Conservation (phyloP, 73 alveolate genomes). For the Paramecium sonneborni region DNA sequence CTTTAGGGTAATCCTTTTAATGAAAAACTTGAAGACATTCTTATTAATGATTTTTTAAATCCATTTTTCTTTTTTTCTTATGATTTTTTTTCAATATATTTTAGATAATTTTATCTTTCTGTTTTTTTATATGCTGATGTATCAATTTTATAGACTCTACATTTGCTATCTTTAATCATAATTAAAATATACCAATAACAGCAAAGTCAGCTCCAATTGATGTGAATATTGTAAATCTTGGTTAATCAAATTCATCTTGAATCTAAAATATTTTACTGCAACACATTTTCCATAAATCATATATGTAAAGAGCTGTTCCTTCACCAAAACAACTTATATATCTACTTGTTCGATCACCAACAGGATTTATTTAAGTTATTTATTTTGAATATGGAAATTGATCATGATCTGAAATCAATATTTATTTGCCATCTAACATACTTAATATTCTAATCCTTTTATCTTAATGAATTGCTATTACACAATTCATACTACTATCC, state of each 20-base stretch:
- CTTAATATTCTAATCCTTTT: conserved; percentile 12
- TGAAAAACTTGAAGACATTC: conserved; percentile 1
- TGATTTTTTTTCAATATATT: conserved; percentile 10
- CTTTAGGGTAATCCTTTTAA: conserved; percentile 42
- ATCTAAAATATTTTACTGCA: conserved; percentile 47
- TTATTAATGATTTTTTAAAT: not conserved
- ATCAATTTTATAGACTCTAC: conserved; percentile 35
- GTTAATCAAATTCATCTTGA: conserved; percentile 43
- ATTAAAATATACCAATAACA: not conserved
- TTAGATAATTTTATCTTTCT: conserved; percentile 40
- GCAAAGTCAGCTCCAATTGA: conserved; percentile 48
- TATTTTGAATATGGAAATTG: conserved; percentile 30
- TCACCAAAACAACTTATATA: conserved; percentile 39
- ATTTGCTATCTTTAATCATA: conserved; percentile 30
- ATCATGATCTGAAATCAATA: conserved; percentile 45
- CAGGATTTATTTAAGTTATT: not conserved
- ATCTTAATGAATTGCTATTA: conserved; percentile 38
- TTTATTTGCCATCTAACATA: conserved; percentile 36
- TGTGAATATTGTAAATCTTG: not conserved
- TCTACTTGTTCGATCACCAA: conserved; percentile 45
- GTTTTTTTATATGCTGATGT: not conserved
- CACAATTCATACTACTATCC: conserved; percentile 34
- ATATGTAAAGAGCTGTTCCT: conserved; percentile 46
- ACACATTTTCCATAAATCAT: conserved; percentile 60
- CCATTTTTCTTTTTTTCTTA: not conserved